Percentiles rank a stretch among this genome's conserved stretches.
phyloP scores from a whole-genome alignment of 2,329 filamentous ascomycete genomes.

The Diplodia corticola region DNA sequence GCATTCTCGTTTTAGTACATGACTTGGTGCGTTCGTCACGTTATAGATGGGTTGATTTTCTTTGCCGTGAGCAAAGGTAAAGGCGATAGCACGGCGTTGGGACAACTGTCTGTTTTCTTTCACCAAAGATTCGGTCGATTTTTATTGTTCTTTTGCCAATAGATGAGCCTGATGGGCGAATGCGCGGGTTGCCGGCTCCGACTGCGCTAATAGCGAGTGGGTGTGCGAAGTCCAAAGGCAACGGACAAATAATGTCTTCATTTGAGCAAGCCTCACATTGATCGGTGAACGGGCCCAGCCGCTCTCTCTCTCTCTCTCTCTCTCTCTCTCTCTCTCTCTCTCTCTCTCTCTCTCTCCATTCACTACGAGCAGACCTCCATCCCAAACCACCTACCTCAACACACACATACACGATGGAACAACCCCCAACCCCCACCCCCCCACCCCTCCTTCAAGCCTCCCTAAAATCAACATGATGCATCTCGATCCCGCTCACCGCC shows the following conservation, averaged over 20 bases:
- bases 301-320: no score
- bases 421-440: no score
- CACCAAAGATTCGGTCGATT: not conserved
- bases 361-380: no score
- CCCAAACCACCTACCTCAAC: no score
- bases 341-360: no score
- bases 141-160: not conserved
- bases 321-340: no score
- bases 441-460: not conserved
- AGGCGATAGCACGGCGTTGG: not conserved
- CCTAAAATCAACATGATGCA: conserved; percentile 38
- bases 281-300: not conserved
- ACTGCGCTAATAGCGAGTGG: not conserved
- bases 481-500: conserved; percentile 44
- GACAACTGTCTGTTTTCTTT: not conserved
- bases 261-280: not conserved
- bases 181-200: not conserved
- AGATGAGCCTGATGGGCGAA: not conserved
- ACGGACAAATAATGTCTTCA: not conserved
- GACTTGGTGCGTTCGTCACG: not conserved
- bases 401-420: no score
- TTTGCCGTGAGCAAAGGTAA: not conserved
- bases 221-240: not conserved
- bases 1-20: not conserved
- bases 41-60: not conserved